phyloP scores from a whole-genome alignment of 2,329 filamentous ascomycete species.

The Lasiodiplodia sp. region DNA sequence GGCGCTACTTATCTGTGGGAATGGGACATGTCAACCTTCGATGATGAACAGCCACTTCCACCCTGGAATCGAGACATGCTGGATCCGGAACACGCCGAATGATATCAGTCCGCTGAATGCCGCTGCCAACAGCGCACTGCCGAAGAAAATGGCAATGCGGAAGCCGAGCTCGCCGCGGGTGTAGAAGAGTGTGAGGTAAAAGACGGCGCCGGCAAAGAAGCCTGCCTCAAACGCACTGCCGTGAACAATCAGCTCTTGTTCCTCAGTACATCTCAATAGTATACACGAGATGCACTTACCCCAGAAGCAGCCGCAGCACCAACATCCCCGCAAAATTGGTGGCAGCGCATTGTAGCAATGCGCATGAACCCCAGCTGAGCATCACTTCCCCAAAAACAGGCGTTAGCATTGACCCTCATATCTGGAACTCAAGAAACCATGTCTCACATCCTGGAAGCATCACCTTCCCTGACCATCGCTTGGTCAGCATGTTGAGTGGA shows the following conservation, averaged over 20 bases:
- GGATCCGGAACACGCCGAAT: slow-evolving; percentile 52
- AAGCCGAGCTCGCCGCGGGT: slow-evolving; percentile 27
- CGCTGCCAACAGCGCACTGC: slow-evolving; percentile 34
- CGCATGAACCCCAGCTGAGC: slow-evolving; percentile 58
- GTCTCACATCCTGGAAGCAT: slow-evolving; percentile 47
- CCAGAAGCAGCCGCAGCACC: slow-evolving; percentile 58
- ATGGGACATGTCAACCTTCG: slow-evolving; percentile 45
- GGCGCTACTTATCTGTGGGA: neutral
- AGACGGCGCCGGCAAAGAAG: slow-evolving; percentile 61
- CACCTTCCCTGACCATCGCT: slow-evolving; percentile 54
- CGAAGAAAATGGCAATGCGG: slow-evolving; percentile 44
- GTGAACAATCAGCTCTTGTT: neutral
- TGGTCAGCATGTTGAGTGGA: slow-evolving; percentile 58
- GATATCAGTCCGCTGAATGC: slow-evolving; percentile 29
- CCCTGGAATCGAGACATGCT: slow-evolving; percentile 45
- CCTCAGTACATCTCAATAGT: neutral
- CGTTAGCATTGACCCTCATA: neutral
- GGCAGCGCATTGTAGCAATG: slow-evolving; percentile 58
- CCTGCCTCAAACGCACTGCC: slow-evolving; percentile 57
- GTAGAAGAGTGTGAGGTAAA: slow-evolving; percentile 28
- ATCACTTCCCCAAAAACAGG: slow-evolving; percentile 42
- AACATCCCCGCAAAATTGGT: slow-evolving; percentile 59
- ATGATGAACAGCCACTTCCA: slow-evolving; percentile 58
- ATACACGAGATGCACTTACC: slow-evolving; percentile 9
- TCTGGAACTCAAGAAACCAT: neutral